These are phyloP conservation scores for Apiospora saccharicola DNA, from an alignment of 2,329 filamentous ascomycete genomes.

Conservation along the genomic window DNA sequence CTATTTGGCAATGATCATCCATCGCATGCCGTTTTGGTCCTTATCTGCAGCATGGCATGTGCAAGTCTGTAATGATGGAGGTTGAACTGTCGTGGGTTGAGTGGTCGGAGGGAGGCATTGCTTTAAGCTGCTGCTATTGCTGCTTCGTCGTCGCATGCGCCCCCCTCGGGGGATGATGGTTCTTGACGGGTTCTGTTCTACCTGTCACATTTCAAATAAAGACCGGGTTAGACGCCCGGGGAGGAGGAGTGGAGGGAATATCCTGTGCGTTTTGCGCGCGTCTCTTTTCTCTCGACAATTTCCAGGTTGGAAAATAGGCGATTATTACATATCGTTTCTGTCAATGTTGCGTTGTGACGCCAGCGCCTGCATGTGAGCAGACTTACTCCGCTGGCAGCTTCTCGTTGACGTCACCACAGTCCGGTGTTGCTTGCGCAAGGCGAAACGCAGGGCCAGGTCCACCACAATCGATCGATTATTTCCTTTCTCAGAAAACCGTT, in stretches of 20 bases:
- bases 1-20: background rate
- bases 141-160: background rate
- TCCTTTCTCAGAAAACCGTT: background rate
- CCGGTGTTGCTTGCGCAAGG: background rate
- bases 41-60: background rate
- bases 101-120: background rate
- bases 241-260: background rate
- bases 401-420: conserved; percentile 5
- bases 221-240: background rate
- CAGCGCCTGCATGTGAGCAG: background rate
- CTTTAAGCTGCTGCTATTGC: background rate
- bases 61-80: background rate
- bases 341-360: background rate
- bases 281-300: background rate
- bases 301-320: background rate
- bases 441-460: background rate
- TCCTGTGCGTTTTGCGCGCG: background rate
- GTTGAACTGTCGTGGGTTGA: background rate
- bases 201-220: background rate
- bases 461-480: background rate
- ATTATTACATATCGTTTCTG: background rate
- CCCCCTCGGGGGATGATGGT: too few species aligned
- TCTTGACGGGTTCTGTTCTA: background rate
- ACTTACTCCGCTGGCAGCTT: background rate
- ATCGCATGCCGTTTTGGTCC: background rate